Evolutionary conservation across 2,329 filamentous ascomycete species (phyloP), one percentile per base, ranked within the genome.

Genomic region (Akanthomyces dipterigenus): DNA sequence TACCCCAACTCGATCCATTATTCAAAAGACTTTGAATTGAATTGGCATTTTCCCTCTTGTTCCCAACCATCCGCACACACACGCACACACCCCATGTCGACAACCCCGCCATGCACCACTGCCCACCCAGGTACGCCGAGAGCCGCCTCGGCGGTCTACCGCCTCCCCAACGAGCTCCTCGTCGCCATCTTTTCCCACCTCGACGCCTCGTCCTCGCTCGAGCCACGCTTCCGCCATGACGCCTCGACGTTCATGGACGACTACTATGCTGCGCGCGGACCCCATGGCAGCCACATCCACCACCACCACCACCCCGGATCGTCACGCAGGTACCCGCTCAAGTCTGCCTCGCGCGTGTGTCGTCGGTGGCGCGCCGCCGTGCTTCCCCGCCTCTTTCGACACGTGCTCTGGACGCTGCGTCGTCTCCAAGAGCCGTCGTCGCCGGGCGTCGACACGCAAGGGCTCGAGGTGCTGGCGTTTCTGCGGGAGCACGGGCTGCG

Each of bases 131-230:
- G 18, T 34, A 40, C 22, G 3, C 54, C 16, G 24, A 16, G 36
- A 38, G 36, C 3, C 24, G 24, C 12, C 54, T 11, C 28, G 42
- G 16, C 54, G 12, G 26, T 76, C 67, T 64, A 73, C 28, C 59
- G 67, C 28, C 77, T 89, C 22, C 87, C 86, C 2, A 83, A 82
- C 64, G 87, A 90, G 73, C 73, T 89, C 50, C 72, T 88, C 24
- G 70, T 80, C 57, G 76, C 82, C 3, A 80, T 89, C 65, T 77
- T 89, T 66, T 73, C 71, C n/a, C 80, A 79, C 66, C 75, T 89
- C 51, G 78, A 82, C 65, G 67, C 67, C 0, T 69, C 76, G 2
- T 77, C 82, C 11, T 80, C 81, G 14, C 84, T 85, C 0, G 71
- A 77, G 48, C 67, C 66, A 43, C 75, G 75, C 18, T 71, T 86